A percentile compares a stretch with the other conserved stretches of the same genome.
These are phyloP conservation scores for Aspergillus sclerotioniger DNA, from an alignment of 495 filamentous ascomycete genomes.

Conservation along the genomic window DNA sequence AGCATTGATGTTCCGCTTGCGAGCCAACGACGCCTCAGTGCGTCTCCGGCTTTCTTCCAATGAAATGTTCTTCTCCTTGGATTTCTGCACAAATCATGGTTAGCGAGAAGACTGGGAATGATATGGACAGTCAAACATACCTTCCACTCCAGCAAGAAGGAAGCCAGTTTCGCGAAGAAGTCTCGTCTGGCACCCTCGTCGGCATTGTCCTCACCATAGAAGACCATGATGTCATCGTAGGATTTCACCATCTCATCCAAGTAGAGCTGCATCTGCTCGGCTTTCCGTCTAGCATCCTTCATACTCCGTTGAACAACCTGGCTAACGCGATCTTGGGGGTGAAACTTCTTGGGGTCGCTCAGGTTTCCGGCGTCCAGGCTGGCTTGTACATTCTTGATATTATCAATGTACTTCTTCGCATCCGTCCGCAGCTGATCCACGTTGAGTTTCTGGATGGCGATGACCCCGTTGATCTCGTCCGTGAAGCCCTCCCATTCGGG, in stretches of 20 bases:
- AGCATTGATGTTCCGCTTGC: constrained; percentile 69
- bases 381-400: constrained; percentile 87
- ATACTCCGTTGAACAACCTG: constrained; percentile 89
- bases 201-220: constrained; percentile 90
- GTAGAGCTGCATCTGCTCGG: constrained; percentile 92
- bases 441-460: constrained; percentile 87
- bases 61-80: constrained; percentile 82
- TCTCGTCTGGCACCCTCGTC: constrained; percentile 95
- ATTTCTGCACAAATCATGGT: constrained; percentile 51
- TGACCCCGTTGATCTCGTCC: constrained; percentile 80
- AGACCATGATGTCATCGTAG: constrained; percentile 94
- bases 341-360: constrained; percentile 95
- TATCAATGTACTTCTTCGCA: constrained; percentile 92
- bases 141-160: constrained; percentile 91
- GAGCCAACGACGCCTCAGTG: constrained; percentile 86
- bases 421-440: constrained; percentile 87
- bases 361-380: constrained; percentile 92
- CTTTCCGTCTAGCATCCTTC: constrained; percentile 95
- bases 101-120: constrained; percentile 3
- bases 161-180: constrained; percentile 93
- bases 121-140: constrained; percentile 38
- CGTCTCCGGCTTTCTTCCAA: constrained; percentile 79
- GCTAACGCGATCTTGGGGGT: constrained; percentile 91
- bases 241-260: constrained; percentile 87
- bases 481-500: constrained; percentile 90